Conservation (phyloP, 306 rosid species). For the Casuarina cunninghamiana region DNA sequence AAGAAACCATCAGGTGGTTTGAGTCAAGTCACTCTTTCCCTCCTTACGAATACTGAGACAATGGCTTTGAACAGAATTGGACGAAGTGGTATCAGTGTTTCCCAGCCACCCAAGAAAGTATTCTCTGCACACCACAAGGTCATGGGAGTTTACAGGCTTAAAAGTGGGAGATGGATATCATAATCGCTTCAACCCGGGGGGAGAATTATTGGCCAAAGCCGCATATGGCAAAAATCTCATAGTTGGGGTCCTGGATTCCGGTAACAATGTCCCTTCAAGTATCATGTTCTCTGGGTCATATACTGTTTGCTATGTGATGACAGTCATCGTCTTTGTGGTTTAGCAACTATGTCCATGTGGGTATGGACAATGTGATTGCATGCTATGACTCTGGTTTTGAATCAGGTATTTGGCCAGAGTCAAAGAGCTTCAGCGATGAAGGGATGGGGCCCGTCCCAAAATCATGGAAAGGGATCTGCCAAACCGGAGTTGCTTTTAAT, state of each 20-base stretch:
- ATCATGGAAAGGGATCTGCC: conserved; percentile 79
- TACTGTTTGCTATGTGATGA: conserved; percentile 28
- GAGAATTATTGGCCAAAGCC: conserved; percentile 51
- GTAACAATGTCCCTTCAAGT: conserved; percentile 26
- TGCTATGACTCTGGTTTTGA: conserved; percentile 9
- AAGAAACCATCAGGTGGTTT: neutral
- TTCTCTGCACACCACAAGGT: conserved; percentile 59
- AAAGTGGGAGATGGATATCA: conserved; percentile 26
- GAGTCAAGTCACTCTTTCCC: neutral
- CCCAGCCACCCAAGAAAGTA: conserved; percentile 38
- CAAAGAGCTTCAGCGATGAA: conserved; percentile 73
- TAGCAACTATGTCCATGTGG: neutral
- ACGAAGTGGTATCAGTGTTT: conserved; percentile 46
- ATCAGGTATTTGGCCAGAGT: conserved; percentile 88
- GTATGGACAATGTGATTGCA: neutral
- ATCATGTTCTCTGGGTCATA: neutral
- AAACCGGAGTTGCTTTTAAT: conserved; percentile 59
- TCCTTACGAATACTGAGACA: neutral
- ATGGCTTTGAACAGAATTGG: conserved; percentile 44
- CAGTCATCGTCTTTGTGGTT: neutral
- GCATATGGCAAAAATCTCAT: conserved; percentile 58
- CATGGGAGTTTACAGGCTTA: conserved; percentile 58
- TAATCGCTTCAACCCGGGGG: conserved; percentile 14
- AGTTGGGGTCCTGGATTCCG: conserved; percentile 71
- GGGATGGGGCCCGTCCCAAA: conserved; percentile 75